A percentile compares a stretch with the other conserved stretches of the same genome.
Evolutionary conservation across 2,329 filamentous ascomycete genomes (phyloP).

Genomic region (Fusarium temperatum): DNA sequence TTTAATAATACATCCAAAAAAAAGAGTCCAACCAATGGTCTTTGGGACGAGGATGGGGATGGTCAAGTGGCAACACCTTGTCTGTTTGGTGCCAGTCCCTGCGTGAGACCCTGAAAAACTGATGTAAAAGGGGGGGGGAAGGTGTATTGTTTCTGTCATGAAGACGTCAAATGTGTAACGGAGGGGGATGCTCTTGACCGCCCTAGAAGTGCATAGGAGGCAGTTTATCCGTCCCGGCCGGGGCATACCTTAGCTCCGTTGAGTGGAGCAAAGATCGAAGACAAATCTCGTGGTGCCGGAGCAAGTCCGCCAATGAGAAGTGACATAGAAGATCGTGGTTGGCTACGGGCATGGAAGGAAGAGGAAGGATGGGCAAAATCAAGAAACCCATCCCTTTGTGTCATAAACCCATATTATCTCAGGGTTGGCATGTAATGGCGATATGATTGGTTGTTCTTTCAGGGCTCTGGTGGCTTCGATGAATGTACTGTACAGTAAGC

Average conservation of each 20-base stretch:
- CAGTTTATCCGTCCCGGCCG: constrained; percentile 6
- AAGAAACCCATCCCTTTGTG: background rate
- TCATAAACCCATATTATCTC: background rate
- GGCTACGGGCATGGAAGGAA: background rate
- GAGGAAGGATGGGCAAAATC: background rate
- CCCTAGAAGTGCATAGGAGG: background rate
- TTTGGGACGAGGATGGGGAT: background rate
- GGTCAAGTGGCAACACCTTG: background rate
- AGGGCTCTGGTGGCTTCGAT: background rate
- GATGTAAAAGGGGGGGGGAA: background rate
- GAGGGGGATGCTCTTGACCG: background rate
- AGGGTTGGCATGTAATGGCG: background rate
- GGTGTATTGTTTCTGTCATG: background rate
- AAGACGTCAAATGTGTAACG: constrained; percentile 9
- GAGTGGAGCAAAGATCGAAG: background rate
- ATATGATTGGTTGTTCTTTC: background rate
- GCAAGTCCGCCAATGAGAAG: constrained; percentile 11
- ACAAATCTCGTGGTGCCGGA: constrained; percentile 4
- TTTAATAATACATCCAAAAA: background rate
- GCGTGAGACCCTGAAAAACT: constrained; percentile 16
- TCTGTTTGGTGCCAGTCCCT: background rate
- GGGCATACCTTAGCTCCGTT: background rate
- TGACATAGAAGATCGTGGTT: background rate
- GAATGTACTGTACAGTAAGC: background rate
- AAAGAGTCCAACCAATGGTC: background rate